Conservation (phyloP, 352 stramenopile genomes). For the Phytophthora cryptogea region DNA sequence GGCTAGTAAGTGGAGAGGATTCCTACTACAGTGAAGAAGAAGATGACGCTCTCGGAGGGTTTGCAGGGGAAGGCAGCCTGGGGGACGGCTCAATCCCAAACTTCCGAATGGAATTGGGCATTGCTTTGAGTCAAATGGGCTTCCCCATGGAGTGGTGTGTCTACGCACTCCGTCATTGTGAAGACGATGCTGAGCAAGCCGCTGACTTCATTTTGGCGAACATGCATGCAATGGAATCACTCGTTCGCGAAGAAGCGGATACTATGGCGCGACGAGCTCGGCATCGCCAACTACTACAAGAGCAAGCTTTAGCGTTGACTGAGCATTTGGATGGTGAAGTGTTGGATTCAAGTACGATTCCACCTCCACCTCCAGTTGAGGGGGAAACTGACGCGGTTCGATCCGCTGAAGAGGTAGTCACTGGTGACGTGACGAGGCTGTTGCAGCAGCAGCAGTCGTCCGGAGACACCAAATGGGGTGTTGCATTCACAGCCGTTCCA, state of each 20-base stretch:
- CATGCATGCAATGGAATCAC: slow-evolving; percentile 80
- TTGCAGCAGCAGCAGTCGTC: slow-evolving; percentile 29
- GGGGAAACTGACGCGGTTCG: slow-evolving; percentile 39
- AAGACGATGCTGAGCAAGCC: slow-evolving; percentile 82
- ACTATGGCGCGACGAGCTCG: slow-evolving; percentile 46
- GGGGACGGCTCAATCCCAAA: slow-evolving; percentile 61
- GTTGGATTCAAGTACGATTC: slow-evolving; percentile 9
- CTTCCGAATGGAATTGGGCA: slow-evolving; percentile 85
- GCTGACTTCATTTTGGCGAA: slow-evolving; percentile 87
- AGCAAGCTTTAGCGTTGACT: slow-evolving; percentile 28
- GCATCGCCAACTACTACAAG: slow-evolving; percentile 51
- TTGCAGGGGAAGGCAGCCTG: slow-evolving; percentile 32
- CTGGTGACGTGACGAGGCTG: slow-evolving; percentile 37
- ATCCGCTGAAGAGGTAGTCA: slow-evolving; percentile 55
- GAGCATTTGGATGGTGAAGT: slow-evolving; percentile 22
- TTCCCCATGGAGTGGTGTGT: slow-evolving; percentile 90
- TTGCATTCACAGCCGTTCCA: slow-evolving; percentile 83
- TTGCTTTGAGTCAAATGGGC: slow-evolving; percentile 82
- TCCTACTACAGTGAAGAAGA: slow-evolving; percentile 88
- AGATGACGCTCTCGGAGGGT: slow-evolving; percentile 46
- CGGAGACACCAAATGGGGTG: slow-evolving; percentile 79
- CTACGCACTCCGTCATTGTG: slow-evolving; percentile 79
- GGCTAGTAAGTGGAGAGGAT: slow-evolving; percentile 55
- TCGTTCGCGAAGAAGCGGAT: slow-evolving; percentile 80
- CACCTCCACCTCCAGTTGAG: slow-evolving; percentile 30